These are phyloP conservation scores for Sclerotinia nivalis DNA, from an alignment of 2,329 filamentous ascomycete species.

Conservation along the genomic window DNA sequence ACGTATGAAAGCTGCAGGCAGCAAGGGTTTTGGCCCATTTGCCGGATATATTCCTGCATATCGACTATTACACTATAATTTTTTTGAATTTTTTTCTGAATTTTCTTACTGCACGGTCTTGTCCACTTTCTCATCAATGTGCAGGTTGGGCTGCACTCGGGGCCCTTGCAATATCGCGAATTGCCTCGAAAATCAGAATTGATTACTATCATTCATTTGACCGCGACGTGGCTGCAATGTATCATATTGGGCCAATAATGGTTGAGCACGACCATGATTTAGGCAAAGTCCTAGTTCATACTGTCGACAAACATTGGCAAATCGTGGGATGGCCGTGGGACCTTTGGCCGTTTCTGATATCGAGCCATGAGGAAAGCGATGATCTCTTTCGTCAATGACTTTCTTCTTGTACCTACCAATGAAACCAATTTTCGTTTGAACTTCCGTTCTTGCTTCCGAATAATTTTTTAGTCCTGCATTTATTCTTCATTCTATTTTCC, in stretches of 20 bases:
- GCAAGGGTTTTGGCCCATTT: slow-evolving; percentile 12
- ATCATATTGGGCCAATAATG: slow-evolving; percentile 35
- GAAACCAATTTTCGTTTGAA: slow-evolving; percentile 7
- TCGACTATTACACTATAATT: background rate
- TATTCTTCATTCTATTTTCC: slow-evolving; percentile 9
- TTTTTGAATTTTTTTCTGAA: background rate
- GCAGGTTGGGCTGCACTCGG: slow-evolving; percentile 32
- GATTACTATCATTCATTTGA: slow-evolving; percentile 28
- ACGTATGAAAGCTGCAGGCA: slow-evolving; percentile 5
- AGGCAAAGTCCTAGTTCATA: slow-evolving; percentile 26
- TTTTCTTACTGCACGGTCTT: slow-evolving; percentile 18
- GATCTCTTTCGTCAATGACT: slow-evolving; percentile 8
- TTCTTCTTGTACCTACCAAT: slow-evolving; percentile 17
- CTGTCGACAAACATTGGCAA: slow-evolving; percentile 21
- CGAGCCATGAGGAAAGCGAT: background rate
- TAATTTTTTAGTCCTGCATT: slow-evolving; percentile 12
- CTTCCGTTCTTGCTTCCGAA: slow-evolving; percentile 8
- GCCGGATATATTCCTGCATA: slow-evolving; percentile 20
- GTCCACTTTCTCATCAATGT: slow-evolving; percentile 20
- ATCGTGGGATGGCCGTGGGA: slow-evolving; percentile 7
- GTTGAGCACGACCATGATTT: slow-evolving; percentile 39
- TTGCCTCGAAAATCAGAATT: slow-evolving; percentile 28
- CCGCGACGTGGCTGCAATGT: slow-evolving; percentile 40
- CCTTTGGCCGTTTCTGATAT: slow-evolving; percentile 9
- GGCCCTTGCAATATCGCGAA: slow-evolving; percentile 34